Percentiles rank a stretch among this genome's conserved stretches.
These are phyloP conservation scores for Ceratocystiopsis minuta DNA, from an alignment of 2,329 filamentous ascomycete species.

Conservation along the genomic window DNA sequence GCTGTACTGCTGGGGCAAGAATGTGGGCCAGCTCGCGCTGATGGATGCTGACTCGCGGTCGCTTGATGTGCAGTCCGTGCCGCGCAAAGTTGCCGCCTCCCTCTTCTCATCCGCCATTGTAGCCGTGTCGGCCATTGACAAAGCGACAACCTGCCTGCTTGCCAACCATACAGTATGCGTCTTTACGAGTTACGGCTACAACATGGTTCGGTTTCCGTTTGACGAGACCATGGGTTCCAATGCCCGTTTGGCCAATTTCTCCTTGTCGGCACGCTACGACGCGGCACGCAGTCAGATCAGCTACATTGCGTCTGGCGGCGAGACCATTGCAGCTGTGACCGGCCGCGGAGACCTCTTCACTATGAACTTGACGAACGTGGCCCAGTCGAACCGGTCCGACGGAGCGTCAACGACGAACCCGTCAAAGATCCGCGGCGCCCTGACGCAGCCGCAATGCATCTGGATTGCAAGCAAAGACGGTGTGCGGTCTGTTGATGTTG, in stretches of 20 bases:
- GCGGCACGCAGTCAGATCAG: slow-evolving; percentile 44
- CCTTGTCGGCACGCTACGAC: slow-evolving; percentile 47
- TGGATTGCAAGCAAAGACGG: slow-evolving; percentile 84
- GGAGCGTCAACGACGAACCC: slow-evolving; percentile 78
- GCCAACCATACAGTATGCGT: slow-evolving; percentile 82
- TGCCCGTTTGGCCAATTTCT: slow-evolving; percentile 42
- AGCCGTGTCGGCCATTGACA: slow-evolving; percentile 75
- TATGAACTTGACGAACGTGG: slow-evolving; percentile 52
- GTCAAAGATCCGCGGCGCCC: slow-evolving; percentile 66
- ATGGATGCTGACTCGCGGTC: slow-evolving; percentile 92
- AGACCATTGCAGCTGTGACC: slow-evolving; percentile 80
- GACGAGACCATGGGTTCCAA: slow-evolving; percentile 47
- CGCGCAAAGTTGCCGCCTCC: slow-evolving; percentile 75
- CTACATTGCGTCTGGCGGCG: slow-evolving; percentile 67
- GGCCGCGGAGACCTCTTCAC: slow-evolving; percentile 77
- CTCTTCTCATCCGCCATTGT: slow-evolving; percentile 56
- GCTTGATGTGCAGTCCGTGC: slow-evolving; percentile 62
- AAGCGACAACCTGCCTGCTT: slow-evolving; percentile 69
- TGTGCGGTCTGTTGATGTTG: slow-evolving; percentile 70
- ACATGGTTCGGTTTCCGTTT: slow-evolving; percentile 69
- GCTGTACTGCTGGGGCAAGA: slow-evolving; percentile 88
- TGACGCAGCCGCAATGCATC: slow-evolving; percentile 62
- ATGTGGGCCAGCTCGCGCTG: slow-evolving; percentile 80
- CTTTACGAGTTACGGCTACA: slow-evolving; percentile 90
- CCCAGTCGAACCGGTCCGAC: slow-evolving; percentile 27